A percentile compares a stretch with the other conserved stretches of the same genome.
Conservation (phyloP, 176 grass and related monocot genomes). For the Oryza glumipatula region DNA sequence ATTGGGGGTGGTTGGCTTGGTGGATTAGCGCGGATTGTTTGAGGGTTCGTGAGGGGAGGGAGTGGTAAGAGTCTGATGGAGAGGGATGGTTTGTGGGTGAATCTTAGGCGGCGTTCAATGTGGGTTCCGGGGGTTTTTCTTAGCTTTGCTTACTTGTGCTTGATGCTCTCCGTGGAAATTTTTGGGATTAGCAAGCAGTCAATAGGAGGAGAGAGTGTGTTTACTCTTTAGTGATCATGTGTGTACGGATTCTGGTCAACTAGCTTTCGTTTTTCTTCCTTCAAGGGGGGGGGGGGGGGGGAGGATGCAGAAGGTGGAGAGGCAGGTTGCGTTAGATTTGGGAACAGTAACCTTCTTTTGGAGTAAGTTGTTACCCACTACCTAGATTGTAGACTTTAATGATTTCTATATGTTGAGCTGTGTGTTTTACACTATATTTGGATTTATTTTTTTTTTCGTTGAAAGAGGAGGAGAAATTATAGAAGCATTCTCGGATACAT, state of each 20-base stretch:
- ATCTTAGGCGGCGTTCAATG: background rate
- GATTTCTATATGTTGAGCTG: background rate
- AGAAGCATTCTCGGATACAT: background rate
- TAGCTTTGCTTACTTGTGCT: background rate
- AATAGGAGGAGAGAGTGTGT: background rate
- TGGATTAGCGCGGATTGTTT: background rate
- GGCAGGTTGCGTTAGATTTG: background rate
- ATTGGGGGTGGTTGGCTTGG: background rate
- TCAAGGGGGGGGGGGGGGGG: too few relatives aligned
- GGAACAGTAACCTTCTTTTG: background rate
- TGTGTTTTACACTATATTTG: background rate
- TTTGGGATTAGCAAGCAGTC: background rate
- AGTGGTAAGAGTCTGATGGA: background rate
- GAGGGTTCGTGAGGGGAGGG: background rate
- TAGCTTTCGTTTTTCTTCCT: background rate
- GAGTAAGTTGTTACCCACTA: background rate
- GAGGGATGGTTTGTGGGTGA: background rate
- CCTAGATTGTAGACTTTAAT: background rate
- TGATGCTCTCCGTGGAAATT: background rate
- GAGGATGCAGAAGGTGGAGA: background rate
- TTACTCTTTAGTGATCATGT: background rate
- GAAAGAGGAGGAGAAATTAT: background rate
- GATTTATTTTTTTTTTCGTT: background rate
- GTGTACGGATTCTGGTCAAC: background rate
- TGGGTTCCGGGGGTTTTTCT: background rate